Conservation (phyloP, 805 yeast genomes). For the Nakazawaea ernobii region DNA sequence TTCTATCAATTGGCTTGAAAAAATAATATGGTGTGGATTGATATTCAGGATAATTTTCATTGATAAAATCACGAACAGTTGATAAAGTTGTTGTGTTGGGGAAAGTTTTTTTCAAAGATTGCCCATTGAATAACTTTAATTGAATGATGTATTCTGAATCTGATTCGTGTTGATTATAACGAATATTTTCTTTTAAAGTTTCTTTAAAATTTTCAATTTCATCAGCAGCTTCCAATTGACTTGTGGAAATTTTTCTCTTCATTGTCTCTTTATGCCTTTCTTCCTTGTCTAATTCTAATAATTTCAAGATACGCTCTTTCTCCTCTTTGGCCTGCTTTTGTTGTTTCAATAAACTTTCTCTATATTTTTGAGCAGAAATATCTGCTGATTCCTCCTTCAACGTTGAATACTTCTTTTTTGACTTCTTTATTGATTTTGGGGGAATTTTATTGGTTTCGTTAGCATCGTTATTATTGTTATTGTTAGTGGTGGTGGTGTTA, state of each 20-base stretch:
- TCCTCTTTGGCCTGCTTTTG: constrained; percentile 39
- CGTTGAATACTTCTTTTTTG: constrained; percentile 15
- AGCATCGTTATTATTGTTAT: neutral
- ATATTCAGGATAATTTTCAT: constrained; percentile 40
- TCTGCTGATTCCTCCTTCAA: constrained; percentile 38
- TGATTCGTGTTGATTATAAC: constrained; percentile 15
- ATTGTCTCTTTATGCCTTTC: constrained; percentile 28
- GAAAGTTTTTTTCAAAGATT: constrained; percentile 48
- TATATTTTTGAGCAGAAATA: constrained; percentile 28
- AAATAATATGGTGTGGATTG: constrained; percentile 45
- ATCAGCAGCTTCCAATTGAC: constrained; percentile 11
- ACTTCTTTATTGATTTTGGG: constrained; percentile 9
- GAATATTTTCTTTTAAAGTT: constrained; percentile 18
- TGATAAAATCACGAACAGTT: constrained; percentile 60
- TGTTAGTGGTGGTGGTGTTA: constrained; percentile 7
- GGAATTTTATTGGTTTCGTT: constrained; percentile 1
- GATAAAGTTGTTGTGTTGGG: constrained; percentile 36
- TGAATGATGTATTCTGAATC: constrained; percentile 40
- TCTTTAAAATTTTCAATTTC: constrained; percentile 6
- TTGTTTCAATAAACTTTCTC: constrained; percentile 31
- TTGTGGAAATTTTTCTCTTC: constrained; percentile 1
- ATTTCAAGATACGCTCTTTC: constrained; percentile 45
- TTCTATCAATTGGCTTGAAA: constrained; percentile 50
- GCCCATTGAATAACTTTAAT: constrained; percentile 63
- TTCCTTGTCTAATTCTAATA: constrained; percentile 47